Percentiles rank a stretch among this genome's conserved stretches.
These are phyloP conservation scores for Lentinula aciculospora DNA, from an alignment of 768 basidiomycete genomes.

Conservation along the genomic window DNA sequence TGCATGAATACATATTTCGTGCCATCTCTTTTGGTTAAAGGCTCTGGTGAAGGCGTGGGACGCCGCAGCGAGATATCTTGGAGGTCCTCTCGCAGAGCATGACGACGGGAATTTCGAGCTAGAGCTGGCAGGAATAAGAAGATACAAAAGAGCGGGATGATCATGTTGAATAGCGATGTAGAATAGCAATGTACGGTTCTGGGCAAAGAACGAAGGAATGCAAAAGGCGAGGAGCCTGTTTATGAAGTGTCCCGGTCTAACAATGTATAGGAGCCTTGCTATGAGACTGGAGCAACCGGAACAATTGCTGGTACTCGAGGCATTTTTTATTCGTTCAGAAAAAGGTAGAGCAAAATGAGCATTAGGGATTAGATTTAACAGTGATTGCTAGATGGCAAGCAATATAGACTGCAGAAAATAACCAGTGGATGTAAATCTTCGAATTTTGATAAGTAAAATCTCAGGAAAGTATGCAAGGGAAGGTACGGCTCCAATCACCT, in stretches of 20 bases:
- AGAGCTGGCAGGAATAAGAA: not conserved
- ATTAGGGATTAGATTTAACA: too few relatives aligned
- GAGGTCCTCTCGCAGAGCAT: not conserved
- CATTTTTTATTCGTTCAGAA: not conserved
- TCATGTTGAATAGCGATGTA: not conserved
- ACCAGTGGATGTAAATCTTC: too few relatives aligned
- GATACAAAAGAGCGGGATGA: not conserved
- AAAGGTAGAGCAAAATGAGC: too few relatives aligned
- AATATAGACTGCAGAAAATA: too few relatives aligned
- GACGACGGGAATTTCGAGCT: not conserved
- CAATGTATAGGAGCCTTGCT: not conserved
- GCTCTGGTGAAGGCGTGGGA: not conserved
- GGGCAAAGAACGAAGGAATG: not conserved
- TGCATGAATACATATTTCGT: slow-evolving; percentile 48
- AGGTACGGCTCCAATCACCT: too few relatives aligned
- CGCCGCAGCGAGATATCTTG: not conserved
- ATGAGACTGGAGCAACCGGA: not conserved
- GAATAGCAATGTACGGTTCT: not conserved
- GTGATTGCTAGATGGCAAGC: too few relatives aligned
- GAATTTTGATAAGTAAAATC: too few relatives aligned
- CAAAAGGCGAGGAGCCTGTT: too few relatives aligned
- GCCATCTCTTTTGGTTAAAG: not conserved
- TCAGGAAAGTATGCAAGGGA: too few relatives aligned
- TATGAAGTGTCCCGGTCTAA: not conserved
- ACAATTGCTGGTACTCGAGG: not conserved